These are phyloP conservation scores for Circinella umbellata DNA, from an alignment of 371 early-diverging fungal species.

Conservation along the genomic window DNA sequence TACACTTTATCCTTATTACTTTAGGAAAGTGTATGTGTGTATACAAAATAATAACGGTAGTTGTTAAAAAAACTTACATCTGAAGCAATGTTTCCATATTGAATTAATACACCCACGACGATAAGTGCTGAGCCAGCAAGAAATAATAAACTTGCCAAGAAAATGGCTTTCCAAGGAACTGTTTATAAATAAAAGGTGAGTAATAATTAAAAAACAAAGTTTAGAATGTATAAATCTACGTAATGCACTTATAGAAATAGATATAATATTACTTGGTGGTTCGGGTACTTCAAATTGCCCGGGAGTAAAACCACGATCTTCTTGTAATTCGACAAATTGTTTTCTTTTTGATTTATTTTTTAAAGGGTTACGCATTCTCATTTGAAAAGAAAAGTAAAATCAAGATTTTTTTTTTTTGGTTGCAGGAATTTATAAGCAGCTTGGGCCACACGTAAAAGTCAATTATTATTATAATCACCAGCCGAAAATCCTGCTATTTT, in stretches of 20 bases:
- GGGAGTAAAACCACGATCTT: constrained; percentile 55
- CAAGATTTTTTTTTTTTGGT: neutral
- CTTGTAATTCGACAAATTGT: constrained; percentile 51
- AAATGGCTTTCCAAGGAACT: constrained; percentile 74
- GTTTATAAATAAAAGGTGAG: neutral
- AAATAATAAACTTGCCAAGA: constrained; percentile 56
- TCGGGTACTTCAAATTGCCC: constrained; percentile 57
- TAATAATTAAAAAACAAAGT: neutral
- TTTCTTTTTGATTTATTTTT: constrained; percentile 43
- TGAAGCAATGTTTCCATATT: constrained; percentile 49
- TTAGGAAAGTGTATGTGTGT: no score
- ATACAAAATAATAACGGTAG: no score
- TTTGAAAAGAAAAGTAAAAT: neutral
- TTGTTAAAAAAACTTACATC: constrained; percentile 31
- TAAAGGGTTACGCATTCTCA: constrained; percentile 48
- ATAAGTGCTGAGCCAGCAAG: constrained; percentile 54
- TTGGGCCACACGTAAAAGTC: no score
- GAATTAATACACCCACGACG: constrained; percentile 63
- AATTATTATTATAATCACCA: no score
- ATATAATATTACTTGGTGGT: constrained; percentile 34
- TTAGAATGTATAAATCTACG: neutral
- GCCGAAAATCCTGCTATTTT: no score
- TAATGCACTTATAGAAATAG: constrained; percentile 8
- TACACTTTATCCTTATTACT: no score
- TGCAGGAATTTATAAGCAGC: neutral